Base-by-base conservation (phyloP, 2,329 filamentous ascomycete species). In the Chaetomium sp. region DNA sequence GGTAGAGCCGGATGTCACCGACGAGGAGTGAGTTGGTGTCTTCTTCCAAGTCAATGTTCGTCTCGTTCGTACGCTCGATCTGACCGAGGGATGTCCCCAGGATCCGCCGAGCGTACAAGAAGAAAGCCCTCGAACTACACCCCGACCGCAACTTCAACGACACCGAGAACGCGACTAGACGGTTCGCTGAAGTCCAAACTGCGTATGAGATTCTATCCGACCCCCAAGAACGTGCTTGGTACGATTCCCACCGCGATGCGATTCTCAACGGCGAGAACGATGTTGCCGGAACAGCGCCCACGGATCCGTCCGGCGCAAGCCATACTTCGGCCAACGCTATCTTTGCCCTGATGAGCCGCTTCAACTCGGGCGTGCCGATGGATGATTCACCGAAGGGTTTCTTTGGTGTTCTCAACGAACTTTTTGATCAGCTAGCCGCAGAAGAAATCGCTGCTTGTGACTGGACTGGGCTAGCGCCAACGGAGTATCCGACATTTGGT, bases 151-250 rank as follows among this genome's bases (percentile, higher is more conserved):
- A 99, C 71, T 86, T 88, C 69, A 86, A 88, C 65, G 86, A 96
- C 67, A 85, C 87, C 59, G 90, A 95, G 66, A 81, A 84, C 60
- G 86, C 92, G 2, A 99, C 94, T 1, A 81, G 78, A 62, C 84
- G 86, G 52, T 99, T 99, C 69, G 91, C 94, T 49, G 91, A 96
- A 68, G 80, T 97, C 34, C 92, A 96, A 70, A 81, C 91, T 38
- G 94, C 94, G 47, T 95, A 99, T 69, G 90, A 97, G 70, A 84
- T 99, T n/a, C 81, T 99, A 1, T 95, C 91, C 1, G 94, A 99
- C 69, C 85, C 91, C 9, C 92, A 99, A 69, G 94, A 99, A 70
- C 84, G 94, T 64, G 87, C 91, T 36, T 99, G 94, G 94, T 99
- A 99, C 74, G 92, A 99, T 72, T 91, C 91, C 2, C 94, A 99